Base-by-base conservation (phyloP, 2,329 filamentous ascomycete genomes). In the Fusarium phyllophilum region DNA sequence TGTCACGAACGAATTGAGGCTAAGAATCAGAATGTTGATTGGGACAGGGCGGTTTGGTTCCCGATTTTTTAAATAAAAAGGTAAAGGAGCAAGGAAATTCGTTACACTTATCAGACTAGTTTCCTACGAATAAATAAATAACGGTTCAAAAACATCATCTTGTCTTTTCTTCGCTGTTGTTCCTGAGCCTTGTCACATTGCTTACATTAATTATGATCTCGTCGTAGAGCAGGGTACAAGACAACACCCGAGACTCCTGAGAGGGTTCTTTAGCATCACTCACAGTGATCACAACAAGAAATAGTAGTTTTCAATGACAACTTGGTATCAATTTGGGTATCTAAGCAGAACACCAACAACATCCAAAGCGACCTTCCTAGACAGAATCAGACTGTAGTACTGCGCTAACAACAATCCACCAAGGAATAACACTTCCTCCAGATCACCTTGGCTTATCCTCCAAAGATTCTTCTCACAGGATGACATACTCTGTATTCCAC, bases 1-100 rank as follows among this genome's bases (percentile, higher is more conserved):
- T 72, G 69, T 7, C 69, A 71, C 6, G 67, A 68, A 1, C 62
- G 69, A 1, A 72, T 72, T 24, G 69, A 72, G 11, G 48, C 62
- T 4, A 41, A 26, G 22, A 45, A n/a, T 7, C 33, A 62, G 5
- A 72, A 72, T 29, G 41, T 72, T 48, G 44, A 72, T 26, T 72
- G 67, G 69, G 54, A 73, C 1, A 58, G 29, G 18, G 11, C 55
- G 9, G 55, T 58, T 12, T 49, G 24, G n/a, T 48, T 58, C 4
- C 55, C 55, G 0, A 36, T 58, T 6, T 58, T 58, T 0, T 48
- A 26, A 46, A 7, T 6, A 22, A 4, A 20, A 2, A 17, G 7
- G 20, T 3, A 0, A 2, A 29, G 4, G 2, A 2, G 3, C 5
- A 22, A 38, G 5, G 14, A 22, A 14, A 39, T 29, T 39, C 20